Base-by-base conservation (phyloP, 805 yeast species). In the Maudiozyma serrabonitensis region DNA sequence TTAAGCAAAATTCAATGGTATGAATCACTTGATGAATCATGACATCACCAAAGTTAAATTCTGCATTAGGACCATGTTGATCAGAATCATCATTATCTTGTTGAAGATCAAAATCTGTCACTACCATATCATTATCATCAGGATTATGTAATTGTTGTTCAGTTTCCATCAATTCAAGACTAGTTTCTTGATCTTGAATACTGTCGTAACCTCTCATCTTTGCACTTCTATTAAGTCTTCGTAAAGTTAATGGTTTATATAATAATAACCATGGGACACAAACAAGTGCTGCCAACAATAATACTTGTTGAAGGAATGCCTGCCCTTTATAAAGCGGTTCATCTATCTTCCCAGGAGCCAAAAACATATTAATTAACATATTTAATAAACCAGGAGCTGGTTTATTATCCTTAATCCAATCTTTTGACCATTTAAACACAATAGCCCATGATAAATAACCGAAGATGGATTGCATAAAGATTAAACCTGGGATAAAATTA, bases 21-120 rank as follows among this genome's bases (percentile, higher is more conserved):
- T 93, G 97, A 58, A 91, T 91, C 23, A 91, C 95, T 70, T 91
- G 99, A 68, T 91, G 96, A 58, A 91, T 91, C 83, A 91, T 84
- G 34, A 93, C 80, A 61, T 91, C 99, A 44, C 97, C 97, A 64
- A 91, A 87, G 53, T 82, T 78, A 60, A 82, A 83, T 43, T 70
- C 82, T 38, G 73, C 79, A 54, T 75, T 75, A 9, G 55, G 54
- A 23, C 51, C 55, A 43, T 71, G 80, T 47, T 71, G 79, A 19
- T 49, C 50, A 31, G 49, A 51, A 43, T 71, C 80, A 47, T 71
- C 53, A 41, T 71, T 79, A 47, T 72, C 79, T 18, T 46, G 48
- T 23, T 51, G 55, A 42, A 71, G 79, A 12, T 42, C 52, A 40
- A 71, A 79, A 50, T 71, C 74, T 51, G 76, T 77, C 7, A 68